These are phyloP conservation scores for Selaginella tamariscina DNA, from an alignment of 75 land plant species.

Conservation along the genomic window DNA sequence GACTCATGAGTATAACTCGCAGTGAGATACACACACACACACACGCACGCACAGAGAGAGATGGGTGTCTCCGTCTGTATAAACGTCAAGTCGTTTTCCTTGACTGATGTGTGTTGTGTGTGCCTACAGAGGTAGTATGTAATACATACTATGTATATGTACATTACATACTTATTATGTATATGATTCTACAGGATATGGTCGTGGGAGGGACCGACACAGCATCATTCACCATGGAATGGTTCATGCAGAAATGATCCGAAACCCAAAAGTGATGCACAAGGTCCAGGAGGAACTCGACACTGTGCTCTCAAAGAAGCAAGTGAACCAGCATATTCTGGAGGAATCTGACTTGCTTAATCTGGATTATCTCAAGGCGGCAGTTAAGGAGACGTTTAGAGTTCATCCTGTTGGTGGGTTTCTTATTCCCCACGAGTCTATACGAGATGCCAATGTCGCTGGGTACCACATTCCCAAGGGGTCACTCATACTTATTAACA, in stretches of 20 bases:
- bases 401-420: conserved; percentile 75
- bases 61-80: too few relatives aligned
- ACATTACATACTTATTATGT: too few relatives aligned
- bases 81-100: too few relatives aligned
- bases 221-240: conserved; percentile 67
- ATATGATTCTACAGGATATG: conserved; percentile 56
- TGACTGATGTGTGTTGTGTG: too few relatives aligned
- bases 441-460: conserved; percentile 34
- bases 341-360: conserved; percentile 48
- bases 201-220: conserved; percentile 81
- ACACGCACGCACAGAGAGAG: too few relatives aligned
- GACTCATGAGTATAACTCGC: too few relatives aligned
- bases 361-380: conserved; percentile 56
- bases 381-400: conserved; percentile 78
- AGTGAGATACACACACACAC: too few relatives aligned
- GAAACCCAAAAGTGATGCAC: conserved; percentile 43
- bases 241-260: conserved; percentile 89
- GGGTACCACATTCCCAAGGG: conserved; percentile 59
- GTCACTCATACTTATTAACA: conserved; percentile 67
- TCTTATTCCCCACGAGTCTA: conserved; percentile 61
- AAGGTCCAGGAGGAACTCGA: conserved; percentile 64
- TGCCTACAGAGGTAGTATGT: too few relatives aligned
- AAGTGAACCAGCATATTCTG: conserved; percentile 13
- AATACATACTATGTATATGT: too few relatives aligned
- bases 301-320: conserved; percentile 37